Evolutionary conservation across 768 basidiomycete species (phyloP).

Genomic region (Podaxis sp.): DNA sequence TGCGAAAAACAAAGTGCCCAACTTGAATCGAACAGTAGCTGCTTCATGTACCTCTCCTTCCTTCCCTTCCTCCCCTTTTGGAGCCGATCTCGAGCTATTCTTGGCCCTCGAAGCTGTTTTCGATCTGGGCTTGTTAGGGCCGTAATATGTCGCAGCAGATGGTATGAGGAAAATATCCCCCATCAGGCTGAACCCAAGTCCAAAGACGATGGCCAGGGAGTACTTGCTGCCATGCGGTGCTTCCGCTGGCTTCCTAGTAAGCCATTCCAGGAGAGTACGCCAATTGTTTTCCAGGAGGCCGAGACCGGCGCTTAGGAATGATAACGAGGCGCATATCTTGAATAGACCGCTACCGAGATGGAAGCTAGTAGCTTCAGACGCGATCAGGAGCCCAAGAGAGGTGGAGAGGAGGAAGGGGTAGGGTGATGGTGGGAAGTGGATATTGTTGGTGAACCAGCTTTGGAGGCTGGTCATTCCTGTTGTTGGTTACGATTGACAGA

Average conservation of each 20-base stretch:
- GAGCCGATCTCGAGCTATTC: not conserved
- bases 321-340: conserved; percentile 22
- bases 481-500: no score
- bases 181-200: conserved; percentile 21
- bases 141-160: conserved; percentile 16
- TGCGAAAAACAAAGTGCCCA: conserved; percentile 21
- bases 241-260: not conserved
- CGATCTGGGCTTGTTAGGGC: not conserved
- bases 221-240: not conserved
- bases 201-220: conserved; percentile 17
- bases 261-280: not conserved
- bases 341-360: conserved; percentile 22
- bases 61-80: not conserved
- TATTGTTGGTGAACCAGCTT: not conserved
- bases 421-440: conserved; percentile 12
- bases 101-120: not conserved
- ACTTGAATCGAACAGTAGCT: conserved; percentile 19
- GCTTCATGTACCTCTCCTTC: conserved; percentile 13
- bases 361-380: conserved; percentile 22
- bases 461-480: not conserved
- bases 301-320: conserved; percentile 21
- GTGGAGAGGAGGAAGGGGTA: conserved; percentile 20
- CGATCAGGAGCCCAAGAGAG: conserved; percentile 19
- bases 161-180: conserved; percentile 26
- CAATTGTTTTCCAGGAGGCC: conserved; percentile 10